Evolutionary conservation across 257 asterid genomes (phyloP).

Genomic region (Nicotiana obtusifolia): DNA sequence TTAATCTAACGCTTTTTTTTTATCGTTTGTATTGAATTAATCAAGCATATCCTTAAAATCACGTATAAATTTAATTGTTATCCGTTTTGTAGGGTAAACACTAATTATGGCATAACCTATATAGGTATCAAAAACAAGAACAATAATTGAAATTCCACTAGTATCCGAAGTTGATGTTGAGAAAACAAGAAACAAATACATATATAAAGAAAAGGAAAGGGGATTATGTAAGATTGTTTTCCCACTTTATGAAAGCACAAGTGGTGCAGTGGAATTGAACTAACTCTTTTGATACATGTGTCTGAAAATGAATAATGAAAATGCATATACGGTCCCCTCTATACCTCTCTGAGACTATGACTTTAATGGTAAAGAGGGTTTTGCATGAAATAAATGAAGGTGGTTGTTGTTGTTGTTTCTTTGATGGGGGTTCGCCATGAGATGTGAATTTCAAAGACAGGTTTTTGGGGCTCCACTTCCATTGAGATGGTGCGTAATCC

Average conservation of each 20-base stretch:
- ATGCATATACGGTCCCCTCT: conserved; percentile 37
- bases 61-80: too few species aligned
- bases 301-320: not conserved
- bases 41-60: too few species aligned
- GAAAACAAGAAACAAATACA: not conserved
- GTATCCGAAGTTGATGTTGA: not conserved
- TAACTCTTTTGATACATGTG: not conserved
- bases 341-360: conserved; percentile 16
- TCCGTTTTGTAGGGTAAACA: too few species aligned
- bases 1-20: too few species aligned
- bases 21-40: too few species aligned
- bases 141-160: not conserved
- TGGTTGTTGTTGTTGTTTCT: conserved; percentile 14
- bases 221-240: not conserved
- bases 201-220: not conserved
- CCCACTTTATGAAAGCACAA: conserved; percentile 5
- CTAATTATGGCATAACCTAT: not conserved
- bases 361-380: conserved; percentile 32
- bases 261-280: not conserved
- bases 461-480: conserved; percentile 19
- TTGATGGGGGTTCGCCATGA: conserved; percentile 4
- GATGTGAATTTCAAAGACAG: conserved; percentile 18
- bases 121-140: not conserved
- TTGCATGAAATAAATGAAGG: conserved; percentile 25
- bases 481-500: conserved; percentile 26